These are phyloP conservation scores for Trichoderma sp. DNA, from an alignment of 2,329 filamentous ascomycete genomes.

Conservation along the genomic window DNA sequence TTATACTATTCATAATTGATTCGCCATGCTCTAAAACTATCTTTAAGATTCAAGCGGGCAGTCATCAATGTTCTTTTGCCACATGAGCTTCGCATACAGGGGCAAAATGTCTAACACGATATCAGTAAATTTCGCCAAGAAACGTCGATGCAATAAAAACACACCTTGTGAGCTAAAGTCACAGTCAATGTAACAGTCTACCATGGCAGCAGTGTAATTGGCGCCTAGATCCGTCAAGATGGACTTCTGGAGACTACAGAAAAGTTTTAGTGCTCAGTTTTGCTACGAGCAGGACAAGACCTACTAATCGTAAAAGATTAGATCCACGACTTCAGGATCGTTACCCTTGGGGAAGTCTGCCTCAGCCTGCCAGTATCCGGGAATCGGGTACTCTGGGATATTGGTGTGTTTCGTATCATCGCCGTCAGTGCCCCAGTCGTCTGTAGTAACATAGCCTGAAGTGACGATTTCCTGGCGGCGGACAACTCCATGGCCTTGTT, in stretches of 20 bases:
- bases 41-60: slow-evolving; percentile 34
- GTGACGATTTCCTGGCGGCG: slow-evolving; percentile 52
- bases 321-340: slow-evolving; percentile 49
- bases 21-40: background rate
- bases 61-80: slow-evolving; percentile 40
- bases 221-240: slow-evolving; percentile 42
- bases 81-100: slow-evolving; percentile 43
- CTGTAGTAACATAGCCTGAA: slow-evolving; percentile 56
- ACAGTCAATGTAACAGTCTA: slow-evolving; percentile 43
- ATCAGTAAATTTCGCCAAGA: background rate
- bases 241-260: slow-evolving; percentile 41
- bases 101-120: slow-evolving; percentile 39
- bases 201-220: slow-evolving; percentile 38
- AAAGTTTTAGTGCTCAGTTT: background rate
- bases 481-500: slow-evolving; percentile 41
- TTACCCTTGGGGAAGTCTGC: slow-evolving; percentile 50
- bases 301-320: slow-evolving; percentile 57
- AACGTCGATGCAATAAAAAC: background rate
- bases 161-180: slow-evolving; percentile 43
- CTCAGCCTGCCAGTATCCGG: slow-evolving; percentile 53
- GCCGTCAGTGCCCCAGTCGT: slow-evolving; percentile 58
- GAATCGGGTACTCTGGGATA: slow-evolving; percentile 50
- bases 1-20: background rate
- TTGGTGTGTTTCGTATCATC: slow-evolving; percentile 56
- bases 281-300: slow-evolving; percentile 23